Evolutionary conservation across 345 rosid genomes (phyloP), one percentile per base, ranked within the genome.

Genomic region (Gossypium arboreum): DNA sequence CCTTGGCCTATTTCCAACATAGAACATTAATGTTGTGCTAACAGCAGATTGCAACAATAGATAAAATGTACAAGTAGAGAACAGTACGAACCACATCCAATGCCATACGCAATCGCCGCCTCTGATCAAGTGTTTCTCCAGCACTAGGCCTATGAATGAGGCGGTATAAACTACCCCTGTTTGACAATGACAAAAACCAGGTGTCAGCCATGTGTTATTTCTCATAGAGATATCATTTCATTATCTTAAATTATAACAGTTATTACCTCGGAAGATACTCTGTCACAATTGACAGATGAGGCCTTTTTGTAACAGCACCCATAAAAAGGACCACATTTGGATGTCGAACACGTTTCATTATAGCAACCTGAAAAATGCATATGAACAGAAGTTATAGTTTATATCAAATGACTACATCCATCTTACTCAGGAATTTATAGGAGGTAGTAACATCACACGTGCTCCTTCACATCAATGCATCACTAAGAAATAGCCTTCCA

Each of bases 321-420:
- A 94, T 94, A 83, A 94, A 94, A 75, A 94, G 97, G 81, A 94
- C 98, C 61, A 94, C 96, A 83, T 92, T 92, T 48, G 97, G 97
- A 83, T 94, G 98, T 76, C 98, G 94, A 34, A 92, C 90, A 8
- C 97, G 96, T 83, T 94, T 94, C 98, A 94, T 90, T 78, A 94
- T 94, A 34, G 97, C 90, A 81, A 94, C 97, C 98, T 94, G 63
- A 41, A 78, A 65, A 24, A 34, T 4, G 48, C 18, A 47, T 0
- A 39, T 66, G 1, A 68, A 75, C 15, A 70, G 51, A 20, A 60
- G 50, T 9, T 13, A 62, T 39, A 54, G 65, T 60, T n/a, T 0
- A 29, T 12, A 39, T 39, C 12, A 58, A 76, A 75, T 44, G 62
- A 22, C 59, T 51, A 25, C n/a, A 20, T 22, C n/a, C 24, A 50